Conservation (phyloP, 225 moss, liverwort and hornwort species). For the Bryum argenteum region DNA sequence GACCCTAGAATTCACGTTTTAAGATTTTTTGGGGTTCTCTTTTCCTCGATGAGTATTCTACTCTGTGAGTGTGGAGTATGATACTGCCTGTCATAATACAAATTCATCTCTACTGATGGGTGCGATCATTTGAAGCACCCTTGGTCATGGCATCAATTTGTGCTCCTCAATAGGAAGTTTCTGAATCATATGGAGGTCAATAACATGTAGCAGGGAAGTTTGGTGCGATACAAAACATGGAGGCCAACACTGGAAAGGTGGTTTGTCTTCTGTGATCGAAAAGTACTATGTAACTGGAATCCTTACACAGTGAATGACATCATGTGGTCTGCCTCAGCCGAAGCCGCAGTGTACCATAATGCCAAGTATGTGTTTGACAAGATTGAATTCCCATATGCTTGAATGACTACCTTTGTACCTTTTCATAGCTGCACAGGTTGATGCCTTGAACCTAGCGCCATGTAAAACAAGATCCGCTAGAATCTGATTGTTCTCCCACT, state of each 20-base stretch:
- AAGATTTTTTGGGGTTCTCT: not conserved
- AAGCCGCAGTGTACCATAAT: too few species aligned
- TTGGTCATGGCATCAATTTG: conserved; percentile 20
- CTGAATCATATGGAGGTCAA: not conserved
- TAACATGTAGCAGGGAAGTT: not conserved
- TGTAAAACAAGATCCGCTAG: too few species aligned
- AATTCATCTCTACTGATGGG: conserved; percentile 37
- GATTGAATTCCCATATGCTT: too few species aligned
- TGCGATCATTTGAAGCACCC: conserved; percentile 31
- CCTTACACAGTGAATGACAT: too few species aligned
- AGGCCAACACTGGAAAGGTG: not conserved
- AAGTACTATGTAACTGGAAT: not conserved
- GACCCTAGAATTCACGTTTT: conserved; percentile 18
- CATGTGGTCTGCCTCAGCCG: too few species aligned
- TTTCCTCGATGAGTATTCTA: conserved; percentile 7
- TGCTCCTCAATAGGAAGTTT: not conserved
- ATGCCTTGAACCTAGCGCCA: too few species aligned
- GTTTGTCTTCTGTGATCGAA: not conserved
- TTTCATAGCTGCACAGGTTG: too few species aligned
- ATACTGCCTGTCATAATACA: conserved; percentile 24
- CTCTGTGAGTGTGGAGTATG: not conserved
- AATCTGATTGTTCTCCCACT: too few species aligned
- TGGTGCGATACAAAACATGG: not conserved
- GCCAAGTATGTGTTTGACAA: too few species aligned
- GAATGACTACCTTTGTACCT: too few species aligned